These are phyloP conservation scores for Solanum ossicruentum DNA, from an alignment of 257 asterid genomes.

Conservation along the genomic window DNA sequence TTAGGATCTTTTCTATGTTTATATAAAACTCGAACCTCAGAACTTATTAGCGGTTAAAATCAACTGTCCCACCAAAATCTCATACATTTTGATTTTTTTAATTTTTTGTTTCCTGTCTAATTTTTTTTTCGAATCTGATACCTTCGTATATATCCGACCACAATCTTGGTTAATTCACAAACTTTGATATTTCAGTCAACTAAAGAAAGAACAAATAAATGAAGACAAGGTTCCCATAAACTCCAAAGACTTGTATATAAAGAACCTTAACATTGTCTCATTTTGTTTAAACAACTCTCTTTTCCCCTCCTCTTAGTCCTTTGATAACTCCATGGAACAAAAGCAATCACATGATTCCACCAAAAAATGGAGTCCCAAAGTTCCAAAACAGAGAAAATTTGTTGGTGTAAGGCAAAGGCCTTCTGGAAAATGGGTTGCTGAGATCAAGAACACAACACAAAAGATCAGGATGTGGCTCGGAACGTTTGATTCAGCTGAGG, in stretches of 20 bases:
- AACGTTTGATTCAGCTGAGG: conserved; percentile 78
- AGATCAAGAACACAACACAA: conserved; percentile 81
- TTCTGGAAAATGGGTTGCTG: conserved; percentile 87
- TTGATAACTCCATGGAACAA: not conserved
- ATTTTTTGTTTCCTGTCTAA: not conserved
- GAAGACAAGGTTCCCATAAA: conserved; percentile 18
- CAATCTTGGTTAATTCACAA: not conserved
- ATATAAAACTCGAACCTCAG: not conserved
- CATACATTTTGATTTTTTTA: too few relatives aligned
- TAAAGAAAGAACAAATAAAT: conserved; percentile 16
- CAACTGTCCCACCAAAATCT: not conserved
- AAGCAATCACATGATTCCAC: not conserved
- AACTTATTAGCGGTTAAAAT: too few relatives aligned
- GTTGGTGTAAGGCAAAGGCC: conserved; percentile 87
- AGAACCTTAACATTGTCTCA: conserved; percentile 10
- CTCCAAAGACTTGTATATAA: conserved; percentile 20
- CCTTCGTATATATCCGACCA: not conserved
- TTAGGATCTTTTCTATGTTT: not conserved
- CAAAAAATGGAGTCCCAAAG: not conserved
- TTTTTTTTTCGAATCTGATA: too few relatives aligned
- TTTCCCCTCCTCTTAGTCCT: not conserved
- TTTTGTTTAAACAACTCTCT: conserved; percentile 2
- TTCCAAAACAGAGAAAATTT: conserved; percentile 29
- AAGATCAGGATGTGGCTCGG: conserved; percentile 93
- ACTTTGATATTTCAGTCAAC: conserved; percentile 51